Conservation (phyloP, 176 grass and related monocot species). For the Juncus effusus region DNA sequence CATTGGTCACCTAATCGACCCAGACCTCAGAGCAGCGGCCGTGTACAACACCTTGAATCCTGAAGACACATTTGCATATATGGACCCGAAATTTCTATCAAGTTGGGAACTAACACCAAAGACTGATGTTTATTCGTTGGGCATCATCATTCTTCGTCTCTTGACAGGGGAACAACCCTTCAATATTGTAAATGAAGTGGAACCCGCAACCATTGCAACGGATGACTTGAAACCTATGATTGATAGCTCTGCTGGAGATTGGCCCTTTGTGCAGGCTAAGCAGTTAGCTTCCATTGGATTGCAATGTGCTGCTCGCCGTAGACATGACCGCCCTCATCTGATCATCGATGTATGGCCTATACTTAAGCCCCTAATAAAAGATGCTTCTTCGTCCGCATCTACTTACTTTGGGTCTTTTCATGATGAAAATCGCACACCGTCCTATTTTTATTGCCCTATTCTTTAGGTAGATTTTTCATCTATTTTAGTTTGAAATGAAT, state of each 20-base stretch:
- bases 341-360: conserved; percentile 44
- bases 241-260: conserved; percentile 41
- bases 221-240: conserved; percentile 32
- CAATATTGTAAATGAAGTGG: conserved; percentile 30
- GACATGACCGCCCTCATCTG: conserved; percentile 35
- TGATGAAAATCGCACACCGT: conserved; percentile 26
- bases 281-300: conserved; percentile 50
- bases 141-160: conserved; percentile 50
- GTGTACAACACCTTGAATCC: conserved; percentile 22
- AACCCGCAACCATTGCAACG: conserved; percentile 17
- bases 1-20: conserved; percentile 40
- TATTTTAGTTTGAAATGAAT: background rate
- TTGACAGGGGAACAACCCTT: conserved; percentile 40
- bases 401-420: conserved; percentile 16
- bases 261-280: conserved; percentile 45
- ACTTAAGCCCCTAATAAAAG: conserved; percentile 41
- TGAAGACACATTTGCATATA: conserved; percentile 44
- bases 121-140: conserved; percentile 59
- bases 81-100: conserved; percentile 50
- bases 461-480: conserved; percentile 32
- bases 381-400: conserved; percentile 15
- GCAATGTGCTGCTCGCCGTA: conserved; percentile 34
- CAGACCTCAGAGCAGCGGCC: conserved; percentile 15
- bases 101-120: conserved; percentile 43
- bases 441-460: conserved; percentile 57